Evolutionary conservation across 495 filamentous ascomycete species (phyloP), one percentile per base, ranked within the genome.

Genomic region (Cetradonia linearis): DNA sequence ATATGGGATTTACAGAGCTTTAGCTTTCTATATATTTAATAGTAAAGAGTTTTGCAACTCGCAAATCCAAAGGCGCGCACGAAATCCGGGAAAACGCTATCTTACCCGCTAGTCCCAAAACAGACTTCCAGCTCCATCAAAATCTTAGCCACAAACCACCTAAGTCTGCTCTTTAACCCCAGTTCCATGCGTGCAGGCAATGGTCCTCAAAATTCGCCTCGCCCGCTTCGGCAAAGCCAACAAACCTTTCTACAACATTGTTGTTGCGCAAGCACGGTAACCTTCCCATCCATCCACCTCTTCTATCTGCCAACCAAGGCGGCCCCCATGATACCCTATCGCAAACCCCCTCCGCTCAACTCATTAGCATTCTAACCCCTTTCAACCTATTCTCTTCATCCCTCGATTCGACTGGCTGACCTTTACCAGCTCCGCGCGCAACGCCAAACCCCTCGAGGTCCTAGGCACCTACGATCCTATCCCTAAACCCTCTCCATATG

Each of bases 391-490:
- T 33, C 6, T 34, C 16, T 25, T 2, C 11, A 31, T 13, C 27
- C 57, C 37, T 54, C 44, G n/a, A n/a, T n/a, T n/a, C n/a, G n/a
- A n/a, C n/a, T n/a, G n/a, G n/a, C n/a, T n/a, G n/a, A n/a, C n/a
- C n/a, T n/a, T n/a, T n/a, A n/a, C n/a, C 67, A 85, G 85, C 59
- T 83, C 89, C 16, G 91, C 92, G 37, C 81, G 89, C 37, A 87
- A 92, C 73, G 84, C 82, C 69, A 85, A 85, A 65, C 93, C 93
- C 8, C 77, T 98, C 70, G 93, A 98, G 77, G 93, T 98, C 58
- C 84, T 98, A 57, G 86, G 87, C 62, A 97, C 94, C 61, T 96
- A 95, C 79, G 86, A 98, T 74, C 91, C 93, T 1, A 78, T 95
- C 47, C 93, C 93, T 27, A 83, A 85, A 68, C 76, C 79, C 20